Base-by-base conservation (phyloP, 495 filamentous ascomycete genomes). In the Lichenothelia convexa region DNA sequence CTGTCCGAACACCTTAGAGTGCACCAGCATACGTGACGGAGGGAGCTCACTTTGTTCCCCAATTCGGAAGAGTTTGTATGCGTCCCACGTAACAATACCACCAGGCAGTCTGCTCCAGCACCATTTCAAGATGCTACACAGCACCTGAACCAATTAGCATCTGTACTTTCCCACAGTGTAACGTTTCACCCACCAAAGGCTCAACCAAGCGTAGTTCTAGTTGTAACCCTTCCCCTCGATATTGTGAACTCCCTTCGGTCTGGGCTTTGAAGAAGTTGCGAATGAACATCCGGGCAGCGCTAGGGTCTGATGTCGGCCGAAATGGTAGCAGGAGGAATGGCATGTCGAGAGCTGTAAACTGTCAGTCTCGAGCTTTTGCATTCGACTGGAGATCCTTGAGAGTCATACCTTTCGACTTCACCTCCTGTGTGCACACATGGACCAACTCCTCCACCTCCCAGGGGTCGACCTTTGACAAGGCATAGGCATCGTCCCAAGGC, bases 251-350 rank as follows among this genome's bases (percentile, higher is more conserved):
- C 7, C 53, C 56, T 35, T 55, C 56, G 24, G 45, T 48, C 26
- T 49, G 45, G 21, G 55, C 53, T 53, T 77, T 76, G 64, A 93
- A 97, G 57, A 81, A 95, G 58, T 87, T 85, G 38, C 87, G 80
- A 45, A 97, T 74, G 50, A 95, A 94, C 15, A 74, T 81, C 53
- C 83, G 78, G 34, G 91, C 81, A 32, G 80, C 78, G 58, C 80
- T 91, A 15, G 87, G 74, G 53, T 97, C 85, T 40, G 85, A 82
- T 36, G 75, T 80, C 4, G 91, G 89, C 43, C 89, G 75, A 58
- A 93, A 97, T 5, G 89, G 91, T n/a, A 97, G 70, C 15, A 97
- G 75, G 33, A 95, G 63, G 56, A 97, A 93, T 1, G 89, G 89
- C 39, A 80, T 76, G 51, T 89, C 78, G 45, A 94, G 73, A 44